Percentiles rank a stretch among this genome's conserved stretches.
Conservation (phyloP, 805 yeast species). For the Candida golubevii region DNA sequence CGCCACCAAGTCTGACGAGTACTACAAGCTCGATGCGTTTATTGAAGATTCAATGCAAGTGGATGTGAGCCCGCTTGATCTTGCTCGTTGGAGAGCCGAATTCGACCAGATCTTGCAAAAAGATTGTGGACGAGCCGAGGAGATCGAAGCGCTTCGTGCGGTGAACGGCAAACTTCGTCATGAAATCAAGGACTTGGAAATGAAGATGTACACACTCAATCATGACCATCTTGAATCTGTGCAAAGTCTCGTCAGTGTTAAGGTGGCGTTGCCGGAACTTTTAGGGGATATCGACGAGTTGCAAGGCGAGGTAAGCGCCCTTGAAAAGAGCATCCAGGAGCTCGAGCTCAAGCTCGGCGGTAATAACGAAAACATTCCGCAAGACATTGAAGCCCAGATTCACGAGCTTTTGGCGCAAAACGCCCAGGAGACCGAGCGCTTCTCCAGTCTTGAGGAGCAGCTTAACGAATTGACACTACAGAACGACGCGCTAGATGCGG, state of each 20-base stretch:
- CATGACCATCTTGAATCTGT: constrained; percentile 84
- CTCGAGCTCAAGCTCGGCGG: constrained; percentile 36
- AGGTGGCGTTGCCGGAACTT: constrained; percentile 69
- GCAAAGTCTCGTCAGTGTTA: constrained; percentile 78
- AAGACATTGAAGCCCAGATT: constrained; percentile 33
- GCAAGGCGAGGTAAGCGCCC: constrained; percentile 35
- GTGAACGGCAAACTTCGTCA: constrained; percentile 69
- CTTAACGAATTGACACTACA: constrained; percentile 23
- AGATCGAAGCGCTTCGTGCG: constrained; percentile 53
- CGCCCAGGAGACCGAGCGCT: constrained; percentile 36
- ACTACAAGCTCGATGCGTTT: constrained; percentile 66
- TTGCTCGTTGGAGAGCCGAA: constrained; percentile 69
- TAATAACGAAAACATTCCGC: constrained; percentile 26
- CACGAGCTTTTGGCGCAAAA: constrained; percentile 32
- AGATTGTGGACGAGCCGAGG: constrained; percentile 62
- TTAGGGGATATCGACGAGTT: constrained; percentile 70
- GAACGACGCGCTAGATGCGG: constrained; percentile 22
- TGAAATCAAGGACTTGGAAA: constrained; percentile 70
- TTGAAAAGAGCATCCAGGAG: constrained; percentile 32
- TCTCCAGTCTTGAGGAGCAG: constrained; percentile 37
- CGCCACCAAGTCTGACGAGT: constrained; percentile 12
- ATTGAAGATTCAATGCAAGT: constrained; percentile 76
- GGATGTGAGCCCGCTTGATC: constrained; percentile 64
- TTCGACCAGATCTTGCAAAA: constrained; percentile 65
- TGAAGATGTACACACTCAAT: constrained; percentile 63